phyloP scores from a whole-genome alignment of 257 asterid species.

The Petunia secreta region DNA sequence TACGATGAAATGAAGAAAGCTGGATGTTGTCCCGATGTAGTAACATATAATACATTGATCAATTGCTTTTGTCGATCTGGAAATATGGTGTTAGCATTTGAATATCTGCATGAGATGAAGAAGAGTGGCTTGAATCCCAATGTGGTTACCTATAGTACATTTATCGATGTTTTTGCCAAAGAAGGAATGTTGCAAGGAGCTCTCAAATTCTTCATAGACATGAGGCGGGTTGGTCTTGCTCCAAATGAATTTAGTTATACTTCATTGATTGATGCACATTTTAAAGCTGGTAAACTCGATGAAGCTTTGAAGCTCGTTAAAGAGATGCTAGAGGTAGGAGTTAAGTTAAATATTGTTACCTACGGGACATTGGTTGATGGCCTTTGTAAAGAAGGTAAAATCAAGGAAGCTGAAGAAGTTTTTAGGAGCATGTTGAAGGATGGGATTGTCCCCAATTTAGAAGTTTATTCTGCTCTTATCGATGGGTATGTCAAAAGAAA shows the following conservation, averaged over 20 bases:
- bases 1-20: conserved; percentile 74
- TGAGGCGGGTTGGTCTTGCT: conserved; percentile 81
- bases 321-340: conserved; percentile 76
- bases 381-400: conserved; percentile 69
- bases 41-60: conserved; percentile 82
- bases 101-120: conserved; percentile 75
- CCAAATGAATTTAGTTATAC: conserved; percentile 87
- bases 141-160: conserved; percentile 87
- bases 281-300: conserved; percentile 60
- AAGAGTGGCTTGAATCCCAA: conserved; percentile 64
- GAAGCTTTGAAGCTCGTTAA: conserved; percentile 74
- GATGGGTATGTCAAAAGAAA: conserved; percentile 77
- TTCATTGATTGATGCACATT: conserved; percentile 79
- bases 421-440: conserved; percentile 58
- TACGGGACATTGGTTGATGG: conserved; percentile 77
- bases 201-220: conserved; percentile 77
- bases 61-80: conserved; percentile 85
- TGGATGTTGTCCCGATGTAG: conserved; percentile 70
- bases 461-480: conserved; percentile 70
- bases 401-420: conserved; percentile 81
- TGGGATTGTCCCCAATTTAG: conserved; percentile 64
- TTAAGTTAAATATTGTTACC: conserved; percentile 67
- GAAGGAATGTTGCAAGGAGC: conserved; percentile 84
- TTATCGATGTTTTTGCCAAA: conserved; percentile 88
- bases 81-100: conserved; percentile 63